A percentile compares a stretch with the other conserved stretches of the same genome.
Conservation (phyloP, 2,329 filamentous ascomycete species). For the Sporothrix protearum region DNA sequence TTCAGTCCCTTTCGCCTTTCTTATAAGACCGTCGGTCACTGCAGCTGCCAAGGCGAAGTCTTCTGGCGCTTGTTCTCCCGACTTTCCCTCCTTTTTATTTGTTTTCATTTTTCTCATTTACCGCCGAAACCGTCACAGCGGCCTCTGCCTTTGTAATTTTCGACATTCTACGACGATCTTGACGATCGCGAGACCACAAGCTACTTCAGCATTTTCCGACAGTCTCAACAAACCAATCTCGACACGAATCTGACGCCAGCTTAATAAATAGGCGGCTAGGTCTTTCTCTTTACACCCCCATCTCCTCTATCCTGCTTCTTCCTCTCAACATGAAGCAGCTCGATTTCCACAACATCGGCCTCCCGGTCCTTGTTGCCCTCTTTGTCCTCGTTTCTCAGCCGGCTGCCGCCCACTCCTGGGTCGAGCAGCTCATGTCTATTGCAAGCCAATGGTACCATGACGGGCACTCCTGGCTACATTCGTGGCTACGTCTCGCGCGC, state of each 20-base stretch:
- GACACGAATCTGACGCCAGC: neutral
- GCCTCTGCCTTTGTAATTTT: neutral
- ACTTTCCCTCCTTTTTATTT: neutral
- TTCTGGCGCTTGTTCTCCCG: neutral
- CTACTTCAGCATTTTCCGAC: neutral
- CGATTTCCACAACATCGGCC: neutral
- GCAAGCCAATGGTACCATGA: constrained; percentile 67
- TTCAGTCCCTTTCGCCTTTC: neutral
- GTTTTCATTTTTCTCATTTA: neutral
- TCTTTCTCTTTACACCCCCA: neutral
- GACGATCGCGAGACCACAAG: constrained; percentile 13
- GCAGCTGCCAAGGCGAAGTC: constrained; percentile 2
- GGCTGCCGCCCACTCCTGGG: constrained; percentile 69
- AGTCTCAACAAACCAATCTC: neutral
- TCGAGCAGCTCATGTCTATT: constrained; percentile 71
- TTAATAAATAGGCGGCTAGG: neutral
- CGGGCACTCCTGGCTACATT: constrained; percentile 68
- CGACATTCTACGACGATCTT: neutral
- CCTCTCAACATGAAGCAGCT: constrained; percentile 22
- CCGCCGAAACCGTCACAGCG: neutral
- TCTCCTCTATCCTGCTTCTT: neutral
- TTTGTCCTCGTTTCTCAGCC: constrained; percentile 25
- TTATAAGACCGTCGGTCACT: neutral
- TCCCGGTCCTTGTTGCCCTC: constrained; percentile 12
- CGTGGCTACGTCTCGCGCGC: constrained; percentile 64